phyloP scores from a whole-genome alignment of 2,329 filamentous ascomycete species.

The Trichoderma koningii region DNA sequence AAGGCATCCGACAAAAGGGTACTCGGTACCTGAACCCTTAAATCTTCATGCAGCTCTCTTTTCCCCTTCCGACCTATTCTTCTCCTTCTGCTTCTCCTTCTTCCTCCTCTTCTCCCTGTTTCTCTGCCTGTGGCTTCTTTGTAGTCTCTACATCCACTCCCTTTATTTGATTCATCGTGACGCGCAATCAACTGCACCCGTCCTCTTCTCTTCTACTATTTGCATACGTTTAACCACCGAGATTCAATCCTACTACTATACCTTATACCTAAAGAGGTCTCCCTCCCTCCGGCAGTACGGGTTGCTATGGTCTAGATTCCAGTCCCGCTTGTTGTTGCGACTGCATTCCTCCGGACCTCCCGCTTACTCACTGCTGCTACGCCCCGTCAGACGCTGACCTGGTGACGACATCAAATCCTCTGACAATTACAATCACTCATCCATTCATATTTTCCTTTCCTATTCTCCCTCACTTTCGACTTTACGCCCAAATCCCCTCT shows the following conservation, averaged over 20 bases:
- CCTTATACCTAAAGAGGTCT: too few species aligned
- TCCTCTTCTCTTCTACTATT: too few species aligned
- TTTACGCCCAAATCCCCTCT: not conserved
- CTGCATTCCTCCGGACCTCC: constrained; percentile 27
- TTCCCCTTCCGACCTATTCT: too few species aligned
- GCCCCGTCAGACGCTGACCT: constrained; percentile 12
- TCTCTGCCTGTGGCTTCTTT: too few species aligned
- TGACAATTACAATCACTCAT: constrained; percentile 8
- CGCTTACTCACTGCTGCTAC: constrained; percentile 11
- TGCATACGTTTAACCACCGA: too few species aligned
- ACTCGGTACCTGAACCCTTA: constrained; percentile 17
- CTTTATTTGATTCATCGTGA: too few species aligned
- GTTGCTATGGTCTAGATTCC: constrained; percentile 24
- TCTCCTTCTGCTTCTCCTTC: too few species aligned
- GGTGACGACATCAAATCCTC: constrained; percentile 26
- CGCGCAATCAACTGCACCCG: too few species aligned
- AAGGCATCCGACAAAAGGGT: not conserved
- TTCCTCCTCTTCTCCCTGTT: too few species aligned
- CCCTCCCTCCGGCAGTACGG: constrained; percentile 12
- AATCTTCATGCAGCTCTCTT: too few species aligned
- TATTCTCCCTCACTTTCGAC: not conserved
- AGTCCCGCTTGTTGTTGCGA: constrained; percentile 24
- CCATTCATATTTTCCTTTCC: not conserved
- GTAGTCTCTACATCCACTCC: too few species aligned
- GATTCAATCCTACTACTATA: too few species aligned